A percentile compares a stretch with the other conserved stretches of the same genome.
Evolutionary conservation across 805 yeast genomes (phyloP).

Genomic region (Kuraishia piskuri): DNA sequence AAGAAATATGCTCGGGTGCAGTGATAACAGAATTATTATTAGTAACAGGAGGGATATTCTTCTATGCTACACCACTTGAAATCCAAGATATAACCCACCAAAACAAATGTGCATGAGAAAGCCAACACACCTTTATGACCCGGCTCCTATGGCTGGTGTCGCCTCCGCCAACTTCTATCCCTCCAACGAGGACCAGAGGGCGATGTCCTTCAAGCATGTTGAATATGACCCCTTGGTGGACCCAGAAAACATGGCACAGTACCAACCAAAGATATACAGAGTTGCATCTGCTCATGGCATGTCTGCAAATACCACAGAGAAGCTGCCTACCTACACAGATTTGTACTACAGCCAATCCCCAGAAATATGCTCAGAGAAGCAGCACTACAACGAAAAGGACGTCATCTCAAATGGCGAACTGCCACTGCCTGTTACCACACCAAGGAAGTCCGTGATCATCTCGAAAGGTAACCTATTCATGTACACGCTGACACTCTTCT

Average conservation of each 20-base stretch:
- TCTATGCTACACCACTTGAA: too few species aligned
- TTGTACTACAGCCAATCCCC: neutral
- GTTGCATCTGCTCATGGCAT: conserved; percentile 10
- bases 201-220: conserved; percentile 14
- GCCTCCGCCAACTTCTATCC: neutral
- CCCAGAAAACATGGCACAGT: conserved; percentile 22
- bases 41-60: too few species aligned
- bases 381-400: neutral
- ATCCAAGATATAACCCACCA: too few species aligned
- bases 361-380: neutral
- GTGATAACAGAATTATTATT: too few species aligned
- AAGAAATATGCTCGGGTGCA: too few species aligned
- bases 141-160: neutral
- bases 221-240: conserved; percentile 21
- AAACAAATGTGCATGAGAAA: conserved; percentile 15
- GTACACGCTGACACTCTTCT: neutral
- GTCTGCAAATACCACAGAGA: neutral
- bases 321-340: neutral
- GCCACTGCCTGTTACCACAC: conserved; percentile 1
- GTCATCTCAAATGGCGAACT: neutral
- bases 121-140: conserved; percentile 11
- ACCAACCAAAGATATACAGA: conserved; percentile 19
- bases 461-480: neutral
- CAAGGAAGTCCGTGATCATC: neutral
- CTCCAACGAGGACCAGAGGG: neutral